Evolutionary conservation across 768 basidiomycete species (phyloP).

Genomic region (Phaffia australis): DNA sequence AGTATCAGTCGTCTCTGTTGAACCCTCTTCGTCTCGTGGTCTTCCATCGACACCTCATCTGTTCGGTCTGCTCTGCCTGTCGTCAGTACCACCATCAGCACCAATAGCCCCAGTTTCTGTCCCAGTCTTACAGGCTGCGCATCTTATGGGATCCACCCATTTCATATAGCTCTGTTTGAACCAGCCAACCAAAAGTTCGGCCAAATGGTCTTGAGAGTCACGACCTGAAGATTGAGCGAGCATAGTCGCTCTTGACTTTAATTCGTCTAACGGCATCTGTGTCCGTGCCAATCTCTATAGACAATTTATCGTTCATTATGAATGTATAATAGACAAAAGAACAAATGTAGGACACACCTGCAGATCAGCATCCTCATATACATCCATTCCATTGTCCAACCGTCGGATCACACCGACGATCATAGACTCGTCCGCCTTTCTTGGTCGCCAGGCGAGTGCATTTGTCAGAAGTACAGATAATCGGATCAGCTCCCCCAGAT

Average conservation of each 20-base stretch:
- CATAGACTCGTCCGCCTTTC: no score
- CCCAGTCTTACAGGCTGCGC: conserved; percentile 33
- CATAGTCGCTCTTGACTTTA: no score
- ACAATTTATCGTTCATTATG: no score
- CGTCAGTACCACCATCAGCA: conserved; percentile 30
- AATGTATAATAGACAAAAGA: no score
- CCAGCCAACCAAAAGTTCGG: conserved; percentile 38
- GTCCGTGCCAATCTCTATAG: no score
- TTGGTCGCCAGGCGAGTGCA: no score
- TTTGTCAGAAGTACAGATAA: no score
- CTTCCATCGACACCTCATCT: background rate
- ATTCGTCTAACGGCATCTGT: no score
- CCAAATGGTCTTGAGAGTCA: conserved; percentile 34
- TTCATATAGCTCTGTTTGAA: conserved; percentile 40
- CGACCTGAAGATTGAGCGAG: no score
- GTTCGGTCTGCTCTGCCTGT: background rate
- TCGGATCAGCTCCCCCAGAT: no score
- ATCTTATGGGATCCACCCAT: conserved; percentile 42
- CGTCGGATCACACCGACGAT: conserved; percentile 16
- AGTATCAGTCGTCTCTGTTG: no score
- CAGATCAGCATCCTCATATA: conserved; percentile 29
- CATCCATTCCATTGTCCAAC: conserved; percentile 31
- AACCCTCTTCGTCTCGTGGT: conserved; percentile 29
- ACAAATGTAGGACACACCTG: conserved; percentile 20
- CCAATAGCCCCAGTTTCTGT: conserved; percentile 28